Evolutionary conservation across 2,329 filamentous ascomycete species (phyloP).

Genomic region (Aspergillus sp.): DNA sequence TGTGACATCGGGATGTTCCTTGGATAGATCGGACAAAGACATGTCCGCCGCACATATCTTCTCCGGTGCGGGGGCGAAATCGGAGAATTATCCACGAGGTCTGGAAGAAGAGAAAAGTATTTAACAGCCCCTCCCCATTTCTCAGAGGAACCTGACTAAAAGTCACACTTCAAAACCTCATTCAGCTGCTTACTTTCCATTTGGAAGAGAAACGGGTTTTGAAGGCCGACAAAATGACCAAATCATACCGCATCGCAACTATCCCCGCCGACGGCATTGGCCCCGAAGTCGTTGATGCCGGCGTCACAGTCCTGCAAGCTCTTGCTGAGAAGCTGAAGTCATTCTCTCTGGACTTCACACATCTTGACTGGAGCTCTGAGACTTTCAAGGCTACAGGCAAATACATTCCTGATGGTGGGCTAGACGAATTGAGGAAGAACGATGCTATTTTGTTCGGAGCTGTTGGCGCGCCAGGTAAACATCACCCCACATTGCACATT

Average conservation of each 20-base stretch:
- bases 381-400: slow-evolving; percentile 65
- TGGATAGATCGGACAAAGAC: slow-evolving; percentile 6
- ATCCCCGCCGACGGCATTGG: slow-evolving; percentile 72
- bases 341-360: slow-evolving; percentile 61
- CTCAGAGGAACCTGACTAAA: neutral
- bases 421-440: slow-evolving; percentile 58
- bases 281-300: slow-evolving; percentile 65
- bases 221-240: slow-evolving; percentile 9
- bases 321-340: slow-evolving; percentile 47
- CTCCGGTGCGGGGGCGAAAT: slow-evolving; percentile 8
- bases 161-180: neutral
- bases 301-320: slow-evolving; percentile 59
- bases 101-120: neutral
- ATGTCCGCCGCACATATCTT: slow-evolving; percentile 10
- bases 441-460: slow-evolving; percentile 70
- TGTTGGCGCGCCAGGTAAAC: slow-evolving; percentile 59
- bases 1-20: neutral
- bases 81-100: neutral
- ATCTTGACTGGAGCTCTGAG: slow-evolving; percentile 68
- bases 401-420: slow-evolving; percentile 63
- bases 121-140: neutral
- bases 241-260: slow-evolving; percentile 56
- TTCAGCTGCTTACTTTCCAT: neutral
- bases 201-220: neutral
- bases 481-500: neutral